Percentiles rank a stretch among this genome's conserved stretches.
Evolutionary conservation across 768 basidiomycete genomes (phyloP).

Genomic region (Auriculariales sp.): DNA sequence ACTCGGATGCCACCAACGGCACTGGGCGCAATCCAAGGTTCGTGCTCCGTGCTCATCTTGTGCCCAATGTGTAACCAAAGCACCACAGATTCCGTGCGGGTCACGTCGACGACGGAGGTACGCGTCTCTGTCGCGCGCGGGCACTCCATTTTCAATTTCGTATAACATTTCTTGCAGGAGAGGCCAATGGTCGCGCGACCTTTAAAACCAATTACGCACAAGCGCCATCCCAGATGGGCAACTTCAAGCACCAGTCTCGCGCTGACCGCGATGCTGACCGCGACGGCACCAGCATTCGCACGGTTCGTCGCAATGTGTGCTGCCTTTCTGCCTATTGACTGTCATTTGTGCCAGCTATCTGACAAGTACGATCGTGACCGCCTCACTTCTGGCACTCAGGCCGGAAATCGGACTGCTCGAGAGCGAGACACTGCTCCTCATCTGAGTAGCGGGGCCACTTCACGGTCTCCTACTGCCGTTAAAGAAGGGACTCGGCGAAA

Average conservation of each 20-base stretch:
- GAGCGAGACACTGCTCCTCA: conserved; percentile 44
- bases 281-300: conserved; percentile 46
- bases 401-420: background rate
- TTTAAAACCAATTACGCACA: conserved; percentile 64
- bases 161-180: conserved; percentile 13
- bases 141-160: conserved; percentile 4
- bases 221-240: conserved; percentile 86
- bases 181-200: conserved; percentile 43
- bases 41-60: background rate
- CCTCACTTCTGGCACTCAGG: conserved; percentile 49
- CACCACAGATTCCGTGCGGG: conserved; percentile 47
- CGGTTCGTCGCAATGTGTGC: conserved; percentile 28
- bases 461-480: conserved; percentile 18
- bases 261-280: conserved; percentile 34
- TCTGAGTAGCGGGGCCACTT: conserved; percentile 26
- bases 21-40: conserved; percentile 4
- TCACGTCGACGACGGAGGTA: conserved; percentile 63
- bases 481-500: conserved; percentile 50
- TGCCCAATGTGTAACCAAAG: background rate
- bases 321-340: background rate
- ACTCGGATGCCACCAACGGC: conserved; percentile 31
- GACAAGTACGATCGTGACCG: conserved; percentile 68
- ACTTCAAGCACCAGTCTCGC: conserved; percentile 78
- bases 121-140: conserved; percentile 8
- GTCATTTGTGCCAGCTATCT: conserved; percentile 40